A percentile compares a stretch with the other conserved stretches of the same genome.
Conservation (phyloP, 108 stramenopile genomes). For the Cyclotella baltica region DNA sequence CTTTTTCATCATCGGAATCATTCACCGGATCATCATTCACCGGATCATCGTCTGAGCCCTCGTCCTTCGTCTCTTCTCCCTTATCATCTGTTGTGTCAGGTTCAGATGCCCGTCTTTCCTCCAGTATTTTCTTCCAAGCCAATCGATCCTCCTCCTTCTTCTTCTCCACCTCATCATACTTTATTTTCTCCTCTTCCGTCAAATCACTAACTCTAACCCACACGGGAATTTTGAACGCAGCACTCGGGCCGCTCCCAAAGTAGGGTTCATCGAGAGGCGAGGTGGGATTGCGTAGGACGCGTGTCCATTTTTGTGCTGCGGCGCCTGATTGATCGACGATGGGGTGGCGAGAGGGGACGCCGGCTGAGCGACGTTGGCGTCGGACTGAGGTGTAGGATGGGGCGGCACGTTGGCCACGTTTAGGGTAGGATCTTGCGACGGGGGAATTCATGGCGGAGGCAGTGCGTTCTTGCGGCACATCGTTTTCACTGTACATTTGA, state of each 20-base stretch:
- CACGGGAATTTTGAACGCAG: constrained; percentile 33
- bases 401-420: constrained; percentile 37
- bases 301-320: constrained; percentile 35
- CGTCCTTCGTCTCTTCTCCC: not conserved
- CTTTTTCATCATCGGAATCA: not conserved
- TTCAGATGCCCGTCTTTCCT: constrained; percentile 6
- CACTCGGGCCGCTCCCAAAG: constrained; percentile 38
- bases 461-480: not conserved
- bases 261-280: constrained; percentile 43
- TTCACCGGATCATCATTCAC: no score
- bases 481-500: no score
- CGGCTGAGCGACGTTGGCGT: constrained; percentile 31
- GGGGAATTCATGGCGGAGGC: constrained; percentile 33
- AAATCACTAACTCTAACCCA: constrained; percentile 45
- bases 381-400: constrained; percentile 7
- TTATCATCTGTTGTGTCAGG: not conserved
- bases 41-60: not conserved
- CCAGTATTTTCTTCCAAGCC: constrained; percentile 28
- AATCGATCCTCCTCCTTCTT: constrained; percentile 26
- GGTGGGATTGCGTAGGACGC: constrained; percentile 28
- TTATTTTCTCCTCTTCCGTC: constrained; percentile 28
- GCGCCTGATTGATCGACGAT: not conserved
- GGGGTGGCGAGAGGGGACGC: constrained; percentile 4
- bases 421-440: constrained; percentile 32
- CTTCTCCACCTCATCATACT: constrained; percentile 33